phyloP scores from a whole-genome alignment of 306 rosid species.

The Citrullus amarus region DNA sequence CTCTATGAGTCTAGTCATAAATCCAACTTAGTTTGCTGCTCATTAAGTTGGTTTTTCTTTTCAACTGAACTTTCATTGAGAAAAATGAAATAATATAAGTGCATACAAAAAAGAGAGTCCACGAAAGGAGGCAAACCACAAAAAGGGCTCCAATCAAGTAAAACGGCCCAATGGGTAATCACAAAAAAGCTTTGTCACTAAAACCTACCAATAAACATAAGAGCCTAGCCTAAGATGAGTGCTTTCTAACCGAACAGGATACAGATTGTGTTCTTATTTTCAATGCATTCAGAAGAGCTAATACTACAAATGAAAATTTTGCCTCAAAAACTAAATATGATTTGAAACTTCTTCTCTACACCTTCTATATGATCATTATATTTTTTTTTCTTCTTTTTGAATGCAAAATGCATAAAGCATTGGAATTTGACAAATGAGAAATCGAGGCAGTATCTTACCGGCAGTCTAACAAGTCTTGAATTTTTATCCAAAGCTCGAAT shows the following conservation, averaged over 20 bases:
- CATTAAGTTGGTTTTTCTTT: not conserved
- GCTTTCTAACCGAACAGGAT: not conserved
- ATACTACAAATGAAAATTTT: not conserved
- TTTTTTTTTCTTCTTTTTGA: no score
- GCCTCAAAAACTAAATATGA: not conserved
- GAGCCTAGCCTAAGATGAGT: not conserved
- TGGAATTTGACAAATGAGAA: not conserved
- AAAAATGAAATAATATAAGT: not conserved
- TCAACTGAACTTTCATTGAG: not conserved
- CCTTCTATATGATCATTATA: not conserved
- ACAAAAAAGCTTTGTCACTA: not conserved
- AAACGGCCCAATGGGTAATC: not conserved
- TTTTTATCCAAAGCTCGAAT: conserved; percentile 56
- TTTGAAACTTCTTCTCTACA: not conserved
- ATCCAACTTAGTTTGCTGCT: not conserved
- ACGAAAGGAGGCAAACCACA: not conserved
- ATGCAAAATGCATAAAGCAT: no score
- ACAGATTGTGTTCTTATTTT: not conserved
- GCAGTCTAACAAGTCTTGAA: conserved; percentile 60
- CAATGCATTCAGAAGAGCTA: not conserved
- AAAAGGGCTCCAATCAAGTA: not conserved
- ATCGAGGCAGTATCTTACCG: conserved; percentile 39
- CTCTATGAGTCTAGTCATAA: not conserved
- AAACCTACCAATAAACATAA: not conserved
- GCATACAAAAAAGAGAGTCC: not conserved